Base-by-base conservation (phyloP, 768 basidiomycete species). In the Psilocybe azurescens region DNA sequence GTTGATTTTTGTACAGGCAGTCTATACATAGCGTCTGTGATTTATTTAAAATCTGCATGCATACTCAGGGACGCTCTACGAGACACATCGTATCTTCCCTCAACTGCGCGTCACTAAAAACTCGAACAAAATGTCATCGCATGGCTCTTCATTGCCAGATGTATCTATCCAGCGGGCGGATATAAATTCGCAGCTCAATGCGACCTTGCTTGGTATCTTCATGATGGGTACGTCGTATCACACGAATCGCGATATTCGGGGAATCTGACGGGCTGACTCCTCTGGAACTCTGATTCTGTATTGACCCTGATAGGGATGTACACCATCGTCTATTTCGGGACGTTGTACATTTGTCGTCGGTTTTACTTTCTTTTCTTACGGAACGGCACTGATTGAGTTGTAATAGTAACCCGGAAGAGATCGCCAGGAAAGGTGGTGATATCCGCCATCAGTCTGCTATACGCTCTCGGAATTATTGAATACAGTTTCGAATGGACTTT, bases 181-280 rank as follows among this genome's bases (percentile, higher is more conserved):
- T 18, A 49, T 55, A 20, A 44, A 39, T 11, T n/a, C 36, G n/a
- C 14, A 38, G 8, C 39, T 55, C 3, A 55, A 55, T 16, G 8
- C 53, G 16, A 6, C 8, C 5, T 8, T 44, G 10, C 13, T 44
- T 10, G 24, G 36, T 16, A 55, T 29, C 10, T 44, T 55, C 20
- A 20, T 55, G 28, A 55, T 55, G 53, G 53, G 53, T 55, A 41
- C 9, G 53, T 55, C 24, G 24, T 24, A 24, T 24, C 24, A 24
- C 24, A 24, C 24, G 24, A 24, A 24, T 24, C 24, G 2, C 24
- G 24, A 24, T 24, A 24, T 24, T 24, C 24, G 2, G 24, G 24
- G 24, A 24, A 24, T 24, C 24, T 24, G 24, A 24, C 2, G 24
- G 24, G n/a, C 14, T 14, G 11, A 14, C 8, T 6, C n/a, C 41